Percentiles rank a stretch among this genome's conserved stretches.
Conservation (phyloP, 768 basidiomycete genomes). For the Kwoniella dendrophila region DNA sequence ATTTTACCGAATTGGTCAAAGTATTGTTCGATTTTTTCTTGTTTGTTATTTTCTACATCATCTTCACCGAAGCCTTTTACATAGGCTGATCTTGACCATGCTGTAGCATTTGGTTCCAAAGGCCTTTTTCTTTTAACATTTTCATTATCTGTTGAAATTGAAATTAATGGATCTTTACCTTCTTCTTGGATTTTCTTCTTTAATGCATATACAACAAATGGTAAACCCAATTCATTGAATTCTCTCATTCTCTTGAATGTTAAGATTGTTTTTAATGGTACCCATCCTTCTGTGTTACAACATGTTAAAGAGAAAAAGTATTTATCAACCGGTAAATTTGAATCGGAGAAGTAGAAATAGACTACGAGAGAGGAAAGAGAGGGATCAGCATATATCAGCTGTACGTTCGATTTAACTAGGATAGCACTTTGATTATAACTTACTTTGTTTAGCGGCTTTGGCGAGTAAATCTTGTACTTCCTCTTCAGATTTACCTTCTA, state of each 20-base stretch:
- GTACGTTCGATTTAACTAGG: neutral
- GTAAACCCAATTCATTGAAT: slow-evolving; percentile 63
- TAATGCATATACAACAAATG: slow-evolving; percentile 74
- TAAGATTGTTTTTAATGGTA: slow-evolving; percentile 78
- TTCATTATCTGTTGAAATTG: slow-evolving; percentile 71
- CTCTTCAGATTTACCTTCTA: slow-evolving; percentile 47
- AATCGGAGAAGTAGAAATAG: slow-evolving; percentile 94
- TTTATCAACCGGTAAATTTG: slow-evolving; percentile 80
- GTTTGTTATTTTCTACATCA: slow-evolving; percentile 64
- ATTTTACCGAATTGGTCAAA: slow-evolving; percentile 75
- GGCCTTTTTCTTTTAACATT: slow-evolving; percentile 76
- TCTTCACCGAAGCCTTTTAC: slow-evolving; percentile 86
- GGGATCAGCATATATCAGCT: neutral
- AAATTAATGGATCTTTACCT: slow-evolving; percentile 61
- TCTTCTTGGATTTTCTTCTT: slow-evolving; percentile 47
- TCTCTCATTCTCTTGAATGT: slow-evolving; percentile 96
- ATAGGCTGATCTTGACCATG: slow-evolving; percentile 82
- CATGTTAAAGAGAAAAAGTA: slow-evolving; percentile 94
- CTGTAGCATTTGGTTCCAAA: slow-evolving; percentile 69
- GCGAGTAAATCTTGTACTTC: slow-evolving; percentile 44
- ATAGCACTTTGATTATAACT: slow-evolving; percentile 17
- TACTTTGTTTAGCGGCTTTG: slow-evolving; percentile 51
- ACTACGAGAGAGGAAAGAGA: slow-evolving; percentile 60
- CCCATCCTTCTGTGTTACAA: slow-evolving; percentile 78
- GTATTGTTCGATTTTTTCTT: slow-evolving; percentile 74